These are phyloP conservation scores for Colletotrichum nymphaeae DNA, from an alignment of 2,329 filamentous ascomycete species.

Conservation along the genomic window DNA sequence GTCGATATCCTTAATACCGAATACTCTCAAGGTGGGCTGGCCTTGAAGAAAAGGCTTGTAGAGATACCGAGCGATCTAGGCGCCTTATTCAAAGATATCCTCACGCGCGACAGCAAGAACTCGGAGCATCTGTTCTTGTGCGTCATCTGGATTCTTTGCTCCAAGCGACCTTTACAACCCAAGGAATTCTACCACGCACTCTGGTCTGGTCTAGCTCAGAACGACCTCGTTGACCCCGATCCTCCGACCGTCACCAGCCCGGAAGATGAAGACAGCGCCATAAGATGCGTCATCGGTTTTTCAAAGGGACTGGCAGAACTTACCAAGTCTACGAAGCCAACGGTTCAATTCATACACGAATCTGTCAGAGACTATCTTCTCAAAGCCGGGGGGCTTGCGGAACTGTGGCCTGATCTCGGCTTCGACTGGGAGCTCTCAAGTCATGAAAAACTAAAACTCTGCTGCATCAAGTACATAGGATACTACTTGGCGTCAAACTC, in stretches of 20 bases:
- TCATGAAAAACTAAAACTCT: slow-evolving; percentile 47
- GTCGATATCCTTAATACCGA: slow-evolving; percentile 53
- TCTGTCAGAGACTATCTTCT: slow-evolving; percentile 62
- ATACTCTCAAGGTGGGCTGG: slow-evolving; percentile 40
- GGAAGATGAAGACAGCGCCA: slow-evolving; percentile 43
- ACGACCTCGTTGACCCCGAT: slow-evolving; percentile 37
- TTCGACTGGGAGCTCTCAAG: slow-evolving; percentile 46
- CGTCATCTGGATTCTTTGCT: slow-evolving; percentile 65
- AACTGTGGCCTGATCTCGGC: slow-evolving; percentile 47
- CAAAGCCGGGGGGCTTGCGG: slow-evolving; percentile 43
- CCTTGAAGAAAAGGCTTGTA: slow-evolving; percentile 43
- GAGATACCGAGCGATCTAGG: slow-evolving; percentile 52
- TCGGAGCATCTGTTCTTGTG: slow-evolving; percentile 55
- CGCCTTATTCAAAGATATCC: slow-evolving; percentile 62
- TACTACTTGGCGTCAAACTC: not conserved
- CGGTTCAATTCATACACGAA: slow-evolving; percentile 66
- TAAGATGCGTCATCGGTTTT: slow-evolving; percentile 48
- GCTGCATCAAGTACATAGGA: slow-evolving; percentile 54
- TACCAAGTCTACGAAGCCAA: slow-evolving; percentile 43
- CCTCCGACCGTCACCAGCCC: slow-evolving; percentile 32
- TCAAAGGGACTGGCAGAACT: slow-evolving; percentile 64
- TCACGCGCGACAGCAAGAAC: slow-evolving; percentile 57
- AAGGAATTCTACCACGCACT: slow-evolving; percentile 60
- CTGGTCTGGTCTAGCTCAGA: slow-evolving; percentile 36
- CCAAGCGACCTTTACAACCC: slow-evolving; percentile 53